Conservation (phyloP, 225 moss, liverwort and hornwort species). For the Neckera pumila region DNA sequence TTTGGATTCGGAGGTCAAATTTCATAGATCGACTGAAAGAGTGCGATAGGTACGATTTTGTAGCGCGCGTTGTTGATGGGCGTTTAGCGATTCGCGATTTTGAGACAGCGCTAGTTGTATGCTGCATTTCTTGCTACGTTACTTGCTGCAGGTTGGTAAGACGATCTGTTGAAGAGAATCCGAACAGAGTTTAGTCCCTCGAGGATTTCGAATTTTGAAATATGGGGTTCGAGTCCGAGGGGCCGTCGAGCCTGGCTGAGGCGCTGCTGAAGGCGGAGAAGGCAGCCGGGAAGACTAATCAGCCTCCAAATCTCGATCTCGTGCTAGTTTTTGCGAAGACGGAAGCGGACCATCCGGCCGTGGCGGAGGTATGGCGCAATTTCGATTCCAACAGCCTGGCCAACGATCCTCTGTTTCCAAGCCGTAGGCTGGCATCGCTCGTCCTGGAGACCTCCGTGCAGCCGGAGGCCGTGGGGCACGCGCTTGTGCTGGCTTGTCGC, state of each 20-base stretch:
- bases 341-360: conserved; percentile 6
- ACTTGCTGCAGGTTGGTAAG: background rate
- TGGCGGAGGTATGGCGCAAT: conserved; percentile 16
- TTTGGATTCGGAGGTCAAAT: background rate
- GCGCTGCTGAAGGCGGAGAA: conserved; percentile 24
- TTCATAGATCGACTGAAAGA: background rate
- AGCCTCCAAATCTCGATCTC: background rate
- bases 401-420: background rate
- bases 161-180: background rate
- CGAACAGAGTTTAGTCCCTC: background rate
- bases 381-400: background rate
- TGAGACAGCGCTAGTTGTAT: background rate
- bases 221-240: conserved; percentile 8
- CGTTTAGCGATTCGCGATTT: background rate
- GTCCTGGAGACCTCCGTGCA: conserved; percentile 10
- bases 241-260: conserved; percentile 3
- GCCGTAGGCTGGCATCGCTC: conserved; percentile 12
- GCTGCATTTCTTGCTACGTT: background rate
- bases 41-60: background rate
- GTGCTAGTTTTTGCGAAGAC: conserved; percentile 5
- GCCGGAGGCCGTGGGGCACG: conserved; percentile 31
- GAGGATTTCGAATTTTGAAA: background rate
- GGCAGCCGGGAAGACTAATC: background rate
- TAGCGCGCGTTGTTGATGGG: background rate
- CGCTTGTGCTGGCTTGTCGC: conserved; percentile 16